Evolutionary conservation across 306 rosid species (phyloP).

Genomic region (Vigna radiata): DNA sequence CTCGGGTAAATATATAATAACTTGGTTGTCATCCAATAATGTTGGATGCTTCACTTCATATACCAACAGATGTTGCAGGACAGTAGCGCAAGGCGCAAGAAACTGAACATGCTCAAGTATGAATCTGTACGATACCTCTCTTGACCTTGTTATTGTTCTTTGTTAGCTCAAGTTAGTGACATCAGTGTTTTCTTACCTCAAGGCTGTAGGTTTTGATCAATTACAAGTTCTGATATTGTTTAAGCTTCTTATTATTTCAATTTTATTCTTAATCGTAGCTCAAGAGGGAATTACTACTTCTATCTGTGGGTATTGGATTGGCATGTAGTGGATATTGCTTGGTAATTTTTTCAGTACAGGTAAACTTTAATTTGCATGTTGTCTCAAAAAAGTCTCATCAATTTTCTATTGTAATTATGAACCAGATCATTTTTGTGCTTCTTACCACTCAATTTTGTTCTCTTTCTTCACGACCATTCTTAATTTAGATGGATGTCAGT

Average conservation of each 20-base stretch:
- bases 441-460: slow-evolving; percentile 23
- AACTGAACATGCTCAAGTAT: slow-evolving; percentile 81
- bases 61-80: slow-evolving; percentile 63
- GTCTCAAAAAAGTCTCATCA: slow-evolving; percentile 7
- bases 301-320: slow-evolving; percentile 83
- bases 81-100: slow-evolving; percentile 77
- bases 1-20: slow-evolving; percentile 22
- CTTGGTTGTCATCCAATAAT: slow-evolving; percentile 9
- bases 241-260: slow-evolving; percentile 40
- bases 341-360: slow-evolving; percentile 81
- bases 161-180: slow-evolving; percentile 42
- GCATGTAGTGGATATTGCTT: slow-evolving; percentile 86
- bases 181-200: slow-evolving; percentile 13
- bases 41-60: slow-evolving; percentile 30
- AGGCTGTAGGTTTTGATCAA: slow-evolving; percentile 36
- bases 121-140: slow-evolving; percentile 85
- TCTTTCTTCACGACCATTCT: slow-evolving; percentile 17
- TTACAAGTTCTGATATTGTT: slow-evolving; percentile 1
- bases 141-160: slow-evolving; percentile 57
- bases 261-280: slow-evolving; percentile 58
- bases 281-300: slow-evolving; percentile 83
- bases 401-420: slow-evolving; percentile 9
- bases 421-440: slow-evolving; percentile 31
- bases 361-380: slow-evolving; percentile 43
- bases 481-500: slow-evolving; percentile 18